Conservation (phyloP, 306 rosid species). For the Medicago arabica region DNA sequence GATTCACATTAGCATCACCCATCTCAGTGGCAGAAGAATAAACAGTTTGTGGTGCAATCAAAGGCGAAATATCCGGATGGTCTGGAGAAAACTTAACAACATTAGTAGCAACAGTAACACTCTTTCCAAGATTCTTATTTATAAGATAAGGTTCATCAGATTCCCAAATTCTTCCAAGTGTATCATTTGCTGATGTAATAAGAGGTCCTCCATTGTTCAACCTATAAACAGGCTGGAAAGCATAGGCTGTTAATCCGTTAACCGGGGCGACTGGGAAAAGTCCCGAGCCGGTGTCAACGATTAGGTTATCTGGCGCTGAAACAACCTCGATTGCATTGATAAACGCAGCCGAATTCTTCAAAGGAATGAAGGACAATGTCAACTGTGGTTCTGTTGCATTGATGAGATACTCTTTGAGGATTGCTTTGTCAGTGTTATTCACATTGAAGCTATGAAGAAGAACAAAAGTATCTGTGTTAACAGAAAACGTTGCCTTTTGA, state of each 20-base stretch:
- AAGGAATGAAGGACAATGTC: constrained; percentile 49
- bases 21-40: constrained; percentile 56
- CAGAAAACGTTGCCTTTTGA: constrained; percentile 60
- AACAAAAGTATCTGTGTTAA: constrained; percentile 48
- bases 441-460: constrained; percentile 68
- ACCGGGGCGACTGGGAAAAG: constrained; percentile 49
- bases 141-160: constrained; percentile 50
- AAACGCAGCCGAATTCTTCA: constrained; percentile 64
- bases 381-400: constrained; percentile 44
- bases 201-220: constrained; percentile 61
- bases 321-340: constrained; percentile 64
- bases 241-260: constrained; percentile 38
- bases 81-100: constrained; percentile 46
- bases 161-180: constrained; percentile 59
- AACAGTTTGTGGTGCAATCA: constrained; percentile 56
- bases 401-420: constrained; percentile 62
- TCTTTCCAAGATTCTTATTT: constrained; percentile 44
- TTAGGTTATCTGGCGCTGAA: constrained; percentile 51
- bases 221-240: constrained; percentile 49
- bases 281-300: constrained; percentile 32
- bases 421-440: constrained; percentile 47
- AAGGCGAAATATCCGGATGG: constrained; percentile 23
- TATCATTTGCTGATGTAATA: constrained; percentile 56
- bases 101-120: constrained; percentile 32
- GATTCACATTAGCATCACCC: constrained; percentile 44